Base-by-base conservation (phyloP, 345 rosid species). In the Citrus reticulata region DNA sequence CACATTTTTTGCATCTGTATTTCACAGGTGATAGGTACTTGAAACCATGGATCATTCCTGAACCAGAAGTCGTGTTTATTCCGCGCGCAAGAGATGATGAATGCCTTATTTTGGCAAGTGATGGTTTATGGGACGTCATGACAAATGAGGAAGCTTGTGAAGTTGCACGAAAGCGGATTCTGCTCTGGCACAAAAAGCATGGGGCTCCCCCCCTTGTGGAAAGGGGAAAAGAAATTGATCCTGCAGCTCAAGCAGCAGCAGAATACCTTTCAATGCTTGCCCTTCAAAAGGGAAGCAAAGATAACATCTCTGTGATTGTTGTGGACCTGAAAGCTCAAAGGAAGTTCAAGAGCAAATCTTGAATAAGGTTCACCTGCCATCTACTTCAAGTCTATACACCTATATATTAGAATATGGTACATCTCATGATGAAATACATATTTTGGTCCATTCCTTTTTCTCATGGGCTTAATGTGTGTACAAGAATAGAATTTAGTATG, bases 301-400 rank as follows among this genome's bases (percentile, higher is more conserved):
- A 95, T 84, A 93, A 95, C 83, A 81, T 93, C 84, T 90, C 97
- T 1, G 89, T 95, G 69, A 85, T 95, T 30, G 98, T 95, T 68
- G 89, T 95, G 77, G 99, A 95, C 89, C 83, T 93, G 86, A 95
- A 91, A 84, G 89, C 91, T 73, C 98, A 91, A 75, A 89, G 98
- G 86, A 95, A 92, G 87, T 82, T 87, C 82, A 95, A 86, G 88
- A 88, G 84, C 86, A 95, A 84, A 83, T 79, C 93, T 71, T 88
- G 83, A 86, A 30, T 68, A 51, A 62, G 78, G 76, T 72, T 77
- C 84, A 65, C 37, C 74, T 6, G 27, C 70, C 78, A 29, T 72
- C 4, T 39, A 34, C 66, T 64, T 57, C 34, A 58, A 75, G 76
- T 77, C 79, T 84, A 74, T 58, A 85, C 77, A 78, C 74, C 29